Evolutionary conservation across 1,284 basidiomycete genomes (phyloP), one percentile per base, ranked within the genome.

Genomic region (Heterobasidion parviporum): DNA sequence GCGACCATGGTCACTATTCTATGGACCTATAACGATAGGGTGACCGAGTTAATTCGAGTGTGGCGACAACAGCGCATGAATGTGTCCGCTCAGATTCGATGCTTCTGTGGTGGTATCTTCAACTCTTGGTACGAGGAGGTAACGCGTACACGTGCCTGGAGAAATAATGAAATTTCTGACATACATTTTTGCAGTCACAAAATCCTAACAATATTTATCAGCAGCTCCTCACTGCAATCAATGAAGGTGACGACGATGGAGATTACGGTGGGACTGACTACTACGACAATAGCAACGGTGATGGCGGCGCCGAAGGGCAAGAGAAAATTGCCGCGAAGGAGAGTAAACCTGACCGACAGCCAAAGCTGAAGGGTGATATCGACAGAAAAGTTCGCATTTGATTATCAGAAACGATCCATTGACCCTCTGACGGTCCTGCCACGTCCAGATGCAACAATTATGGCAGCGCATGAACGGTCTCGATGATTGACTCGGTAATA

Each of bases 21-120:
- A 32, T 54, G 33, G 20, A 34, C 34, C 18, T 54, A 46, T 34
- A 46, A 35, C 16, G 32, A n/a, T 10, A 36, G 53, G n/a, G 45
- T 54, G n/a, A n/a, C 15, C 18, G 53, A 54, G 46, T 16, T 54
- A 3, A 48, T 32, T 16, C 53, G 53, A 8, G 53, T 54, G 16
- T 54, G 53, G 53, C 53, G 53, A 4, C 53, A 54, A 45, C 53
- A 54, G 53, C 53, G 53, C 44, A 54, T 54, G 53, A 54, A 45
- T 33, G 45, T 54, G 14, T 34, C 53, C 12, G 14, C 12, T 36
- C 53, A 54, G 34, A 48, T 54, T 9, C 26, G 34, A 16, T 47
- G 33, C 16, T 54, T 54, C 46, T 54, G 53, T 36, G 53, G 53
- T 6, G 53, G 53, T 45, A 44, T 54, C 10, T 48, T 54, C 18